Evolutionary conservation across 2,329 filamentous ascomycete species (phyloP).

Genomic region (Colletotrichum abscissum): DNA sequence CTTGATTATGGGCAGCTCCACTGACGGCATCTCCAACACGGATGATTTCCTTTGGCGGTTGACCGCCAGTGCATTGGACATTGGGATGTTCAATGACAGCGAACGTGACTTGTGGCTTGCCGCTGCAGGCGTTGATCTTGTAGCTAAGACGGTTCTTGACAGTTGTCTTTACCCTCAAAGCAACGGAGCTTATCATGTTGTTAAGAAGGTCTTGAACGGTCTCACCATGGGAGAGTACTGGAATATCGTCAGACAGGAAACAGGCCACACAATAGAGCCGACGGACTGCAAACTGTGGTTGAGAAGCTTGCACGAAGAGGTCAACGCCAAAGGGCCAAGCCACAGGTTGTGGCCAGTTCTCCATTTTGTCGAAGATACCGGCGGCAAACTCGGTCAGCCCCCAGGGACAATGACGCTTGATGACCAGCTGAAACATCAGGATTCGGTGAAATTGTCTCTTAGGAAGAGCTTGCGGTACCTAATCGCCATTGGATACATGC

Average conservation of each 20-base stretch:
- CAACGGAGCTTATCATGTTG: neutral
- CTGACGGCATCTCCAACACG: conserved; percentile 37
- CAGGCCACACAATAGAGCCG: conserved; percentile 10
- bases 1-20: conserved; percentile 37
- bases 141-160: conserved; percentile 33
- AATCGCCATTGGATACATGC: conserved; percentile 24
- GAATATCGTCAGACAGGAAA: conserved; percentile 34
- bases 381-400: conserved; percentile 12
- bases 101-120: conserved; percentile 34
- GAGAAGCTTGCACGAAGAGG: conserved; percentile 18
- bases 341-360: conserved; percentile 42
- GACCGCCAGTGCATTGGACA: conserved; percentile 28
- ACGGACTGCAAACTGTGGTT: conserved; percentile 13
- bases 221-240: conserved; percentile 37
- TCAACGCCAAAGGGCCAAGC: conserved; percentile 17
- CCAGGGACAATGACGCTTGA: neutral
- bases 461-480: conserved; percentile 20
- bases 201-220: conserved; percentile 31
- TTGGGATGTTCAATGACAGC: conserved; percentile 28
- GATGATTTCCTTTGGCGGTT: conserved; percentile 41
- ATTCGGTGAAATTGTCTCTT: neutral
- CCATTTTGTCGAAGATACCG: conserved; percentile 36
- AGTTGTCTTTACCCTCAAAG: neutral
- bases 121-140: conserved; percentile 32
- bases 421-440: neutral